These are phyloP conservation scores for Niebla homalea DNA, from an alignment of 495 filamentous ascomycete species.

Conservation along the genomic window DNA sequence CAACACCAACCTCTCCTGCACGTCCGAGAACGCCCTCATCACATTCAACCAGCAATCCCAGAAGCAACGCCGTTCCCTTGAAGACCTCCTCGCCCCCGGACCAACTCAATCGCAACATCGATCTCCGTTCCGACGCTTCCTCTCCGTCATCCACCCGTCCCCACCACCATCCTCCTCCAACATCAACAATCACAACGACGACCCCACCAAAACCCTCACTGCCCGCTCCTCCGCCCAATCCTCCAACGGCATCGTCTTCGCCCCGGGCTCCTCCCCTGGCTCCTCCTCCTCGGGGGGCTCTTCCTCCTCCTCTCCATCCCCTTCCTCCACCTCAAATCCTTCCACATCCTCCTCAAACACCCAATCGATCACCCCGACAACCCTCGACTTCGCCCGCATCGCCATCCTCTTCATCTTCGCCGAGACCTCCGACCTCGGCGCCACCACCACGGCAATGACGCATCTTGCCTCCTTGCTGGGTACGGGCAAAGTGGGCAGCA, in stretches of 20 bases:
- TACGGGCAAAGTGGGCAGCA: constrained; percentile 1
- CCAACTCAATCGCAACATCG: neutral
- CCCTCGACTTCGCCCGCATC: constrained; percentile 35
- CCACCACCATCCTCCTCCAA: too few relatives aligned
- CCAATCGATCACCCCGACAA: constrained; percentile 12
- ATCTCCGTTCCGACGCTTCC: neutral
- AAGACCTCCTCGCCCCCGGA: neutral
- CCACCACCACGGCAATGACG: constrained; percentile 23
- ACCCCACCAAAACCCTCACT: constrained; percentile 17
- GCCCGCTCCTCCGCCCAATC: constrained; percentile 26
- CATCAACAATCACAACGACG: neutral
- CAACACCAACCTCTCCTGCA: constrained; percentile 58
- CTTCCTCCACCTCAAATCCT: neutral
- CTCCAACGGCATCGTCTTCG: constrained; percentile 33
- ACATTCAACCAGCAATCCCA: constrained; percentile 49
- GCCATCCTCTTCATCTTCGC: constrained; percentile 39
- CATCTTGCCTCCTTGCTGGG: constrained; percentile 26
- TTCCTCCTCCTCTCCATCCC: constrained; percentile 8
- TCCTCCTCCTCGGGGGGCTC: constrained; percentile 9
- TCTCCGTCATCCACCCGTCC: neutral
- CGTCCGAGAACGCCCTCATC: constrained; percentile 71
- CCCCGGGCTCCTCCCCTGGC: constrained; percentile 12
- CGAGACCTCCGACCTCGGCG: constrained; percentile 29
- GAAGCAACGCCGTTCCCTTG: constrained; percentile 7
- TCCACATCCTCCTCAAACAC: neutral